Percentiles rank a stretch among this genome's conserved stretches.
Evolutionary conservation across 208 protist species (phyloP).

Genomic region (Lotmaria passim): DNA sequence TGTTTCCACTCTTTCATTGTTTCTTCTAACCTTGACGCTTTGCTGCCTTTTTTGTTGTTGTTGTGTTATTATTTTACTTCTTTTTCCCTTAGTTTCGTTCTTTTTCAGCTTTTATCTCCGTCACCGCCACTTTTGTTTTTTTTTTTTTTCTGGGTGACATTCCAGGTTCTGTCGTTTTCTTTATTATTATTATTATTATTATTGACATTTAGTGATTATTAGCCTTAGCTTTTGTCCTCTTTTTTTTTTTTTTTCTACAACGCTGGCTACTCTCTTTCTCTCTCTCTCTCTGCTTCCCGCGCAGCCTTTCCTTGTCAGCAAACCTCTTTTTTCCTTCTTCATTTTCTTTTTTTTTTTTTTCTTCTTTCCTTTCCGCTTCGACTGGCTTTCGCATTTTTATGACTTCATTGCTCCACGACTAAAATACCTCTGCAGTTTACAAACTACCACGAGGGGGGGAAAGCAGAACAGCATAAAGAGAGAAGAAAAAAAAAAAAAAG

Average conservation of each 20-base stretch:
- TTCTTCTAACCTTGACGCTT: background rate
- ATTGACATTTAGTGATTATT: too few species aligned
- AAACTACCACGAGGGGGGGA: too few species aligned
- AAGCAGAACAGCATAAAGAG: too few species aligned
- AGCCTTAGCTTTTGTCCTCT: too few species aligned
- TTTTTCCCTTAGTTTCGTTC: background rate
- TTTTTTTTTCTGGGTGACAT: slow-evolving; percentile 7
- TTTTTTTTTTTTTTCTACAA: too few species aligned
- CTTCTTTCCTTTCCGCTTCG: background rate
- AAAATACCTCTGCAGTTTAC: too few species aligned
- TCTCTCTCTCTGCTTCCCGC: background rate
- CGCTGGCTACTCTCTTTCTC: slow-evolving; percentile 12
- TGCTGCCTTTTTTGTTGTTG: background rate
- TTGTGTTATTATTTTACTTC: slow-evolving; percentile 3
- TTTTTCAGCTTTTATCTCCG: background rate
- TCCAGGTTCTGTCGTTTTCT: background rate
- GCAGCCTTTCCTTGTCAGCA: background rate
- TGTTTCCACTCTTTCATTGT: background rate
- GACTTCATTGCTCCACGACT: background rate
- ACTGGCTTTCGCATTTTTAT: background rate
- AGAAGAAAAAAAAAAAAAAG: too few species aligned
- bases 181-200: background rate
- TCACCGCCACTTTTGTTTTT: slow-evolving; percentile 3
- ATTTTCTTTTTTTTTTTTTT: background rate
- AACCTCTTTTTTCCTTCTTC: background rate